phyloP scores from a whole-genome alignment of 2,329 filamentous ascomycete genomes.

The Thermoascus crustaceus region DNA sequence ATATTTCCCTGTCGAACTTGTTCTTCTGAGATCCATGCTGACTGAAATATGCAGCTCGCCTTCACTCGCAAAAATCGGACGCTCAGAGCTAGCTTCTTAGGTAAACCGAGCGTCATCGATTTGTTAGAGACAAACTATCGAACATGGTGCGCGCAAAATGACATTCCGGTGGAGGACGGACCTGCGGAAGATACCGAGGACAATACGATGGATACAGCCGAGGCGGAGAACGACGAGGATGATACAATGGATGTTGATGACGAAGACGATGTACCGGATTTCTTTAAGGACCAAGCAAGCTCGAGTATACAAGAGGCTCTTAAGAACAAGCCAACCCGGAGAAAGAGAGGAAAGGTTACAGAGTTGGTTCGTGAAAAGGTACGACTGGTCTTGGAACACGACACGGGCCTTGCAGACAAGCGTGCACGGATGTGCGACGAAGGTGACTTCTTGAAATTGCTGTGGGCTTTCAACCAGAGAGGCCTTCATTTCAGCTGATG shows the following conservation, averaged over 20 bases:
- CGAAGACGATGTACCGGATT: slow-evolving; percentile 66
- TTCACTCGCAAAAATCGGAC: slow-evolving; percentile 91
- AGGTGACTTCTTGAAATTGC: slow-evolving; percentile 76
- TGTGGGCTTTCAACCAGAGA: slow-evolving; percentile 81
- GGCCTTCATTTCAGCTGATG: no score
- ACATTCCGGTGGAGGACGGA: slow-evolving; percentile 67
- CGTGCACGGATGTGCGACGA: slow-evolving; percentile 82
- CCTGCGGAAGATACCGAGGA: slow-evolving; percentile 27
- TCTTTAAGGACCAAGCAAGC: slow-evolving; percentile 61
- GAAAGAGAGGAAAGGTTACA: slow-evolving; percentile 70
- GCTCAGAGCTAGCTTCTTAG: slow-evolving; percentile 70
- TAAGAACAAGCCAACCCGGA: slow-evolving; percentile 46
- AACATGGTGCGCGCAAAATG: slow-evolving; percentile 81
- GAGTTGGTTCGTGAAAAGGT: slow-evolving; percentile 83
- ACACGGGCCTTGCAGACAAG: slow-evolving; percentile 72
- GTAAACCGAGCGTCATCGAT: slow-evolving; percentile 68
- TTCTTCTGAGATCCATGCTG: no score
- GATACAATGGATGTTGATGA: slow-evolving; percentile 46
- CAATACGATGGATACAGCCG: slow-evolving; percentile 28
- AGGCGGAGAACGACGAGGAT: slow-evolving; percentile 31
- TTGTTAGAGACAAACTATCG: slow-evolving; percentile 85
- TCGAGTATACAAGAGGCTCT: slow-evolving; percentile 32
- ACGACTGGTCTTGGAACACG: slow-evolving; percentile 70
- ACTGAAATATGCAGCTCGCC: no score
- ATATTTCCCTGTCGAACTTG: no score